Evolutionary conservation across 2,329 filamentous ascomycete species (phyloP).

Genomic region (Trichoderma hamatum): DNA sequence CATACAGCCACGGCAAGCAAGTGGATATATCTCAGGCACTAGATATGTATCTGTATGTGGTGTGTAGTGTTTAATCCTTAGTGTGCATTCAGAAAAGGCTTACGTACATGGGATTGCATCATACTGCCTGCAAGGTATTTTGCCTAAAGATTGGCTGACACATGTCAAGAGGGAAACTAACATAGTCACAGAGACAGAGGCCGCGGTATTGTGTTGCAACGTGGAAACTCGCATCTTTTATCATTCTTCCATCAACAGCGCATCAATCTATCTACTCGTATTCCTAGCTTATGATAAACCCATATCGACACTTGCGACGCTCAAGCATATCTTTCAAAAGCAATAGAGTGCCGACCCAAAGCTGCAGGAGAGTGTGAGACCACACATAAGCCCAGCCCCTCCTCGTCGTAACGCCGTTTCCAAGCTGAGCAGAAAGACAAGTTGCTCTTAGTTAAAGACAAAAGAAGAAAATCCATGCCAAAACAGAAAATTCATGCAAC

Average conservation of each 20-base stretch:
- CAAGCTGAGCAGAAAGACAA: conserved; percentile 10
- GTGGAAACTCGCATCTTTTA: conserved; percentile 12
- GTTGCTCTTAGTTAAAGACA: conserved; percentile 11
- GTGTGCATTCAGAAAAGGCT: background rate
- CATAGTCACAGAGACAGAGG: background rate
- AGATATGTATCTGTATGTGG: background rate
- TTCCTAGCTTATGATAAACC: conserved; percentile 15
- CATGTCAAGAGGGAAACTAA: background rate
- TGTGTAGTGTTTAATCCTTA: background rate
- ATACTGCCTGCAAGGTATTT: background rate
- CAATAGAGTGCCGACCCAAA: conserved; percentile 16
- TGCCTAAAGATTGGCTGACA: conserved; percentile 1
- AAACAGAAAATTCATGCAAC: conserved; percentile 22
- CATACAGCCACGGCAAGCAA: background rate
- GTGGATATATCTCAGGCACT: background rate
- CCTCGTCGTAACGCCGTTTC: conserved; percentile 23
- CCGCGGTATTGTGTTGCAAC: background rate
- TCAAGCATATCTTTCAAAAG: conserved; percentile 12
- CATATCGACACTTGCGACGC: conserved; percentile 13
- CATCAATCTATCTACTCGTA: conserved; percentile 14
- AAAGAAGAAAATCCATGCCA: conserved; percentile 11
- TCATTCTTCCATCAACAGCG: conserved; percentile 18
- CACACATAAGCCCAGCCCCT: background rate
- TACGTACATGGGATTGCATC: conserved; percentile 17
- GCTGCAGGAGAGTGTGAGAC: background rate